Percentiles rank a stretch among this genome's conserved stretches.
Conservation (phyloP, 2,329 filamentous ascomycete species). For the Erysiphe pisi region DNA sequence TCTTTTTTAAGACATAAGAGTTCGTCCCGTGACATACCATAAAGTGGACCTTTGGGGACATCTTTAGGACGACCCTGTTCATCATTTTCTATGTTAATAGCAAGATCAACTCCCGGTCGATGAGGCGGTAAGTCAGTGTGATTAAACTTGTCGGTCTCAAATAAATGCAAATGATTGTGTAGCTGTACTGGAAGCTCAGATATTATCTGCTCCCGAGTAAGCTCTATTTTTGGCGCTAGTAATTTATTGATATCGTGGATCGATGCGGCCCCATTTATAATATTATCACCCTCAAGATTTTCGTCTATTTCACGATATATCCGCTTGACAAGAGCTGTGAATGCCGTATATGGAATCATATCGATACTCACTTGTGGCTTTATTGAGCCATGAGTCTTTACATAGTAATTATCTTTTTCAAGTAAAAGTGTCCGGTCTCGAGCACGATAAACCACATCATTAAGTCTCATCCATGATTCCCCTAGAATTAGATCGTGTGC, state of each 20-base stretch:
- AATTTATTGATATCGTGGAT: slow-evolving; percentile 24
- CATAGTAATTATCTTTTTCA: not conserved
- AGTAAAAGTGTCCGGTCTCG: not conserved
- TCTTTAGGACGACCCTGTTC: not conserved
- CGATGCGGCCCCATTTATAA: not conserved
- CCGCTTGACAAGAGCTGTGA: too few species aligned
- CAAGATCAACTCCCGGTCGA: not conserved
- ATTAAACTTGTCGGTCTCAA: not conserved
- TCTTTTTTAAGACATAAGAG: not conserved
- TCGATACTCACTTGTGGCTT: not conserved
- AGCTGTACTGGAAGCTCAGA: not conserved
- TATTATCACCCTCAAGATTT: not conserved
- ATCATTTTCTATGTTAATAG: slow-evolving; percentile 17
- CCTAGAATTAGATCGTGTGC: slow-evolving; percentile 2
- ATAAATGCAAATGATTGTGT: not conserved
- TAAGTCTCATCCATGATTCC: not conserved
- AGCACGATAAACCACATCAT: not conserved
- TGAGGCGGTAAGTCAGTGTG: not conserved
- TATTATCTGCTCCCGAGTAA: not conserved
- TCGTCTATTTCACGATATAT: not conserved
- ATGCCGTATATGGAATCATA: not conserved
- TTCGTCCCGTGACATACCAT: not conserved
- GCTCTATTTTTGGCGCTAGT: not conserved
- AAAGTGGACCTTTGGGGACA: not conserved
- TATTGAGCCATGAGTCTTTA: not conserved